phyloP scores from a whole-genome alignment of 2,329 filamentous ascomycete genomes.

The Aspergillus sp. region DNA sequence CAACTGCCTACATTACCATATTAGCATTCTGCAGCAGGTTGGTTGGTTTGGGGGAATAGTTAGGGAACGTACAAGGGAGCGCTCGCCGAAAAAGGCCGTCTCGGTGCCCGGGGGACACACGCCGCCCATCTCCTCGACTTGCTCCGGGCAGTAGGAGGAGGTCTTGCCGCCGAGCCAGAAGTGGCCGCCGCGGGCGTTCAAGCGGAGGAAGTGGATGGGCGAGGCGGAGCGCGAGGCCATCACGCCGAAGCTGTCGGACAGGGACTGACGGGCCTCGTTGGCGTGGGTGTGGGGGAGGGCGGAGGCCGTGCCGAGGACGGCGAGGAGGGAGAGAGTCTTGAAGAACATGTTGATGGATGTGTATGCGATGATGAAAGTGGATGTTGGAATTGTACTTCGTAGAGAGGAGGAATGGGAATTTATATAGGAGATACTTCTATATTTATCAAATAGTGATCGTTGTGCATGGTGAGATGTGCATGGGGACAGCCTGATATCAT shows the following conservation, averaged over 20 bases:
- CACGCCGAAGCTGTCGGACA: conserved; percentile 35
- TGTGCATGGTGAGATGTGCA: neutral
- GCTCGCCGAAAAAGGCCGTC: conserved; percentile 40
- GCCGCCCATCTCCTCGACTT: conserved; percentile 12
- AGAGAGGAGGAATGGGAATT: no score
- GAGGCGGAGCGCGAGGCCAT: conserved; percentile 47
- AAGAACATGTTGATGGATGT: conserved; percentile 6
- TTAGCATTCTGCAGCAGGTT: no score
- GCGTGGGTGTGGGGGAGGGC: conserved; percentile 14
- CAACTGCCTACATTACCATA: conserved; percentile 37
- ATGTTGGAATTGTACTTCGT: no score
- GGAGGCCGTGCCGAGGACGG: conserved; percentile 9
- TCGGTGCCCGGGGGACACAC: conserved; percentile 47
- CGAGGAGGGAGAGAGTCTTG: conserved; percentile 6
- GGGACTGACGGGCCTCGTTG: neutral
- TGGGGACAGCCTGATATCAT: neutral
- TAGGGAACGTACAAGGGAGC: neutral
- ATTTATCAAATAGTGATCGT: neutral
- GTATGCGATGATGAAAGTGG: neutral
- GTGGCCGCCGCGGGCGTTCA: conserved; percentile 48
- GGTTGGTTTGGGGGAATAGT: no score
- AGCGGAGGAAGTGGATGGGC: conserved; percentile 46
- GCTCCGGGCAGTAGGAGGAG: conserved; percentile 49
- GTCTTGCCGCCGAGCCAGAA: conserved; percentile 52
- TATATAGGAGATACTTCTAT: no score